Base-by-base conservation (phyloP, 2,329 filamentous ascomycete genomes). In the Pyrenophora teres region DNA sequence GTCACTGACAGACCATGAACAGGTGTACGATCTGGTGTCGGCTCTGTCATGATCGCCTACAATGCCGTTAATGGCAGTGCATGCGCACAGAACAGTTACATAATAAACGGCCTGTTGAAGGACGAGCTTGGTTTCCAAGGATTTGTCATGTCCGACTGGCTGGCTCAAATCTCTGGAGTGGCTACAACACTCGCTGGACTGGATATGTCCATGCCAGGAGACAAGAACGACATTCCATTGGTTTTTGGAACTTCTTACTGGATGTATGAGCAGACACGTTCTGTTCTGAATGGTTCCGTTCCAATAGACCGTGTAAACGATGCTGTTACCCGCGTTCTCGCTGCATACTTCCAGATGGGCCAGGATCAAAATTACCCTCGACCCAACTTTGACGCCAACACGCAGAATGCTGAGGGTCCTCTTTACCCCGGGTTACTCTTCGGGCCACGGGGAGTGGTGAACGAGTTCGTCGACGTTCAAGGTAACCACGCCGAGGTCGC, bases 111-210 rank as follows among this genome's bases (percentile, higher is more conserved):
- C 0, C 80, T 95, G n/a, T 75, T 95, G 40, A 95, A 95, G 67
- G 89, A 93, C 52, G 90, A 95, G 69, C 80, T 94, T 4, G 90
- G 90, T 7, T 95, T 96, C 66, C 89, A 94, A 70, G 91, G 50
- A 19, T 53, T 53, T 8, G 46, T 53, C n/a, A 89, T 94, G 81
- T 87, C 86, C 1, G 92, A 96, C 70, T 96, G 92, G 92, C 79
- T 94, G 2, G 89, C 89, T 0, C 91, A 96, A 68, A 85, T 90
- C 56, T 87, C 87, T 7, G 92, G 92, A 5, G 90, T 96, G 0
- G 83, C 82, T 12, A 88, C 85, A 52, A 88, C 91, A 6, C 76
- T 96, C 6, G 87, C 91, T 13, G 93, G 93, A 0, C 80, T 97
- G 5, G 92, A 97, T 63, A 87, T 94, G 83, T 83, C 84, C 9